Base-by-base conservation (phyloP, 495 filamentous ascomycete genomes). In the Daldinia concentrica region DNA sequence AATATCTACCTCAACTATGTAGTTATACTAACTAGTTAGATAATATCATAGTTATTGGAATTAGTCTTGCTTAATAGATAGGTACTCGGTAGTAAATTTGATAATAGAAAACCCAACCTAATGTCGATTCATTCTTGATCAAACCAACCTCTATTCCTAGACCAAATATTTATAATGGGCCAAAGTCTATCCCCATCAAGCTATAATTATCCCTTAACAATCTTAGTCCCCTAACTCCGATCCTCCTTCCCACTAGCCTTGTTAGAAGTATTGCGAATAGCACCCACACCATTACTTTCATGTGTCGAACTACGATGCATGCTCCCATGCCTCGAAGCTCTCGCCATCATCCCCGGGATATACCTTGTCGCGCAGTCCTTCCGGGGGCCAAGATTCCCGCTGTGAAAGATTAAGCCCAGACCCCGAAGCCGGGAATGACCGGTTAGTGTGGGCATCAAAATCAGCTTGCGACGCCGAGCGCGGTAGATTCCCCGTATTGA, bases 281-380 rank as follows among this genome's bases (percentile, higher is more conserved):
- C 63, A 57, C 19, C 58, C 22, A n/a, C 3, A 32, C 76, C 73
- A 17, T 84, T 82, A 24, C 70, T 75, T 59, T 82, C 82, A 51
- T 81, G 81, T 50, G 74, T 71, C 55, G 81, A 83, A 56, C 67
- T 69, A 45, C 76, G 77, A 45, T 81, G 71, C 55, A 74, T 74
- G 76, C 85, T 90, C 51, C 81, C 79, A 56, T 81, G 81, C 56
- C 86, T 81, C 39, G 83, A 84, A 60, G 83, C 84, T 58, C 89
- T 84, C 73, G 89, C 87, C 24, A 93, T 84, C 55, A 92, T 84
- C 3, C 91, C 90, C 0, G 91, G 91, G 77, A 92, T 91, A 48
- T 92, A 91, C 66, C 87, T 85, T 37, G 90, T 79, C 79, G 59
- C 65, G 64, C 55, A 74, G 66, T 55, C 58, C 72, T 26, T 64